Percentiles rank a stretch among this genome's conserved stretches.
phyloP scores from a whole-genome alignment of 495 filamentous ascomycete species.

The Endocarpon pusillum region DNA sequence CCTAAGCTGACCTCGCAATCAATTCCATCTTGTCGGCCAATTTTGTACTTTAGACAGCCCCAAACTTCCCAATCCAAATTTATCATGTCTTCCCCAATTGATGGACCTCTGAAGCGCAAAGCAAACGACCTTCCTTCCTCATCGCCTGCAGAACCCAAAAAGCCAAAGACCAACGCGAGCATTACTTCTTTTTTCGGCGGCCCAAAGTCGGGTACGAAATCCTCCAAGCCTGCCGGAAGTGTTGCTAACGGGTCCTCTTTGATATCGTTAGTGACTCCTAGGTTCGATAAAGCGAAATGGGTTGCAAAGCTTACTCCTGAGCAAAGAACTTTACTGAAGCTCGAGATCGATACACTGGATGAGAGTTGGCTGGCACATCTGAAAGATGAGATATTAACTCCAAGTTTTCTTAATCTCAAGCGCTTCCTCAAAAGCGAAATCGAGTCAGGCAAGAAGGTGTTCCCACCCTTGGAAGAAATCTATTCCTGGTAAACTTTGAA shows the following conservation, averaged over 20 bases:
- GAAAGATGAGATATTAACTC: constrained; percentile 61
- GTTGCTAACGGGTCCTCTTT: constrained; percentile 9
- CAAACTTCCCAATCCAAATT: constrained; percentile 3
- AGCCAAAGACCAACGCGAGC: constrained; percentile 47
- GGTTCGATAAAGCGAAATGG: constrained; percentile 84
- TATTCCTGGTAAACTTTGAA: constrained; percentile 60
- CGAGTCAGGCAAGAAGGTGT: constrained; percentile 53
- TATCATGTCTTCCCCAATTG: constrained; percentile 22
- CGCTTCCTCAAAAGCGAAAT: constrained; percentile 68
- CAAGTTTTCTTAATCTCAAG: constrained; percentile 75
- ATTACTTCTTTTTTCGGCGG: constrained; percentile 51
- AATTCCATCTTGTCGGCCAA: no score
- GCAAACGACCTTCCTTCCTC: constrained; percentile 29
- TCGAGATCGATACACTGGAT: constrained; percentile 84
- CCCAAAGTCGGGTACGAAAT: constrained; percentile 21
- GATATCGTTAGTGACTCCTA: no score
- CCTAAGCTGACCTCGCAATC: no score
- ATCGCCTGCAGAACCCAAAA: constrained; percentile 45
- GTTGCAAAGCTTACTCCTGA: constrained; percentile 57
- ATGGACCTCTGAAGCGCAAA: constrained; percentile 47
- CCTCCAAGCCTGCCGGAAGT: constrained; percentile 13
- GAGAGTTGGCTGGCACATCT: constrained; percentile 79
- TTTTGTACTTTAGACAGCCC: constrained; percentile 10
- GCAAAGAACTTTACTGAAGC: constrained; percentile 60
- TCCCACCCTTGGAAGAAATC: constrained; percentile 75